Conservation (phyloP, 495 filamentous ascomycete genomes). For the Penicillium atrosanguineum region DNA sequence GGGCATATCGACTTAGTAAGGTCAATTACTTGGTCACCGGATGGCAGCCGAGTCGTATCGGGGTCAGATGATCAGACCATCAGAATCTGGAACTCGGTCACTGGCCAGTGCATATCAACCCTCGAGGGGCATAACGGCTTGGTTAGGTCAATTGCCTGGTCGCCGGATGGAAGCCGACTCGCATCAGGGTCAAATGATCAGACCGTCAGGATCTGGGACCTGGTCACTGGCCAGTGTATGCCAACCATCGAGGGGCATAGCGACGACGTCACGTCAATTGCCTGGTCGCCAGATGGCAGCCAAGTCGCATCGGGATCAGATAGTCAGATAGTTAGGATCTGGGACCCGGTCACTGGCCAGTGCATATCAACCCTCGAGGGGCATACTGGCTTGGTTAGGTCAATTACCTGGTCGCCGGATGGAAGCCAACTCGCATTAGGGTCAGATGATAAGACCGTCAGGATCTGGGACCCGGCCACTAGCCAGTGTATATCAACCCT, state of each 20-base stretch:
- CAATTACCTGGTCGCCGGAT: neutral
- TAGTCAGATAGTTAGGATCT: conserved; percentile 1
- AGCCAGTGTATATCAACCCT: conserved; percentile 8
- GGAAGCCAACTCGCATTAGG: conserved; percentile 1
- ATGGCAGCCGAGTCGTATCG: conserved; percentile 4
- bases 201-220: conserved; percentile 5
- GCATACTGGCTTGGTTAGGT: neutral
- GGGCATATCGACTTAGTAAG: conserved; percentile 1
- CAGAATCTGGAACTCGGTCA: conserved; percentile 3
- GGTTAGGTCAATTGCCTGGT: neutral
- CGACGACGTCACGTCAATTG: neutral
- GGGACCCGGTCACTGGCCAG: conserved; percentile 1
- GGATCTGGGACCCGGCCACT: conserved; percentile 3
- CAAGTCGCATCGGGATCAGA: neutral
- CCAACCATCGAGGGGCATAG: conserved; percentile 9
- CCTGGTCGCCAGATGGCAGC: neutral
- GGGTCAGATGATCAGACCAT: neutral
- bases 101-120: conserved; percentile 5
- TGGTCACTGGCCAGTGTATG: neutral
- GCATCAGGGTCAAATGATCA: conserved; percentile 1
- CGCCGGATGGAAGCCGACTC: conserved; percentile 1
- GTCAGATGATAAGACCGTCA: neutral
- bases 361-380: conserved; percentile 4
- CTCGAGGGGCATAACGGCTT: conserved; percentile 7
- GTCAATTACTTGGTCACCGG: neutral